Evolutionary conservation across 305 asterid species (phyloP).

Genomic region (Withania somnifera): DNA sequence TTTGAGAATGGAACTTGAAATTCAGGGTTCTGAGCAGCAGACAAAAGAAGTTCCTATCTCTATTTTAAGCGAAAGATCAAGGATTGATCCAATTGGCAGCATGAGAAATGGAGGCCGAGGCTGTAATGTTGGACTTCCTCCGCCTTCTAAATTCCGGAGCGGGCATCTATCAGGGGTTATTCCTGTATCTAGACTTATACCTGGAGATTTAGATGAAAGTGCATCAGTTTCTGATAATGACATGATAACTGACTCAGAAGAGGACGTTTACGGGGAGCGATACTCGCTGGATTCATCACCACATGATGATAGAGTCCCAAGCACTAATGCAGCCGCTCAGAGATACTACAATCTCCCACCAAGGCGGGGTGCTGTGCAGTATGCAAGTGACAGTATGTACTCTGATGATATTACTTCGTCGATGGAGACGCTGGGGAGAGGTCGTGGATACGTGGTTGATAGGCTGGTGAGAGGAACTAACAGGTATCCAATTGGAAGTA

Average conservation of each 20-base stretch:
- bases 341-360: slow-evolving; percentile 10
- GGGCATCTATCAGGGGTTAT: slow-evolving; percentile 32
- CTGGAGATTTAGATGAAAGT: slow-evolving; percentile 22
- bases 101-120: slow-evolving; percentile 20
- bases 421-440: slow-evolving; percentile 31
- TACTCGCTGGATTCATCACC: slow-evolving; percentile 40
- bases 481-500: slow-evolving; percentile 20
- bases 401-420: slow-evolving; percentile 33
- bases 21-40: slow-evolving; percentile 29
- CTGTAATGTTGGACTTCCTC: slow-evolving; percentile 30
- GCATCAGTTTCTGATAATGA: slow-evolving; percentile 31
- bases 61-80: slow-evolving; percentile 13
- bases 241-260: slow-evolving; percentile 31
- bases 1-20: neutral
- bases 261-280: slow-evolving; percentile 33
- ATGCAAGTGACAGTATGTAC: slow-evolving; percentile 29
- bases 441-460: slow-evolving; percentile 15
- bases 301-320: slow-evolving; percentile 26
- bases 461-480: slow-evolving; percentile 25
- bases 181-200: slow-evolving; percentile 26
- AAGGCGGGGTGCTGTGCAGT: slow-evolving; percentile 12
- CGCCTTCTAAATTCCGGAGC: slow-evolving; percentile 28
- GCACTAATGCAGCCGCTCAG: slow-evolving; percentile 11
- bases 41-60: slow-evolving; percentile 23
- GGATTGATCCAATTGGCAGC: slow-evolving; percentile 24